These are phyloP conservation scores for Tolypocladium ophioglossoides DNA, from an alignment of 2,329 filamentous ascomycete genomes.

Conservation along the genomic window DNA sequence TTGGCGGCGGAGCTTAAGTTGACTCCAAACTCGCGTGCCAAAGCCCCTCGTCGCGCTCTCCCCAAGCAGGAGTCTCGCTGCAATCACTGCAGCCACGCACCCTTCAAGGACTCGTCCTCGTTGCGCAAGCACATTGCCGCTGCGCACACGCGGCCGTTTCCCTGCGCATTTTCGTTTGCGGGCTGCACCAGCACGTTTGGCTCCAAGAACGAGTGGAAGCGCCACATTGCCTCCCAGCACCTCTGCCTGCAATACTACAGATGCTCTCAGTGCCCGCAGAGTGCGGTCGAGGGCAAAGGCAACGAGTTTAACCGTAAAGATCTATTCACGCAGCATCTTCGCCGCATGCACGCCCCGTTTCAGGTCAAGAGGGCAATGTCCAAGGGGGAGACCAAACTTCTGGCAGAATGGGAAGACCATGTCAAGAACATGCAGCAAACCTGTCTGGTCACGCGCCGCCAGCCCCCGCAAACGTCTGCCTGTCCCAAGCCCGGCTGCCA, in stretches of 20 bases:
- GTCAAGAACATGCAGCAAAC: slow-evolving; percentile 61
- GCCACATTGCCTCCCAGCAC: slow-evolving; percentile 86
- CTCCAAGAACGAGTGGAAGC: slow-evolving; percentile 97
- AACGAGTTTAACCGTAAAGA: slow-evolving; percentile 89
- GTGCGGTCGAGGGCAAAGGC: slow-evolving; percentile 42
- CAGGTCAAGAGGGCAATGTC: slow-evolving; percentile 47
- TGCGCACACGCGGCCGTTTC: slow-evolving; percentile 63
- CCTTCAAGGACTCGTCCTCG: slow-evolving; percentile 57
- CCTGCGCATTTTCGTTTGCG: slow-evolving; percentile 76
- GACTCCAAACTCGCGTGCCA: slow-evolving; percentile 22
- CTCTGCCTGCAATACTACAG: slow-evolving; percentile 58
- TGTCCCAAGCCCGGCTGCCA: slow-evolving; percentile 65
- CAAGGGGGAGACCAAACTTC: slow-evolving; percentile 48
- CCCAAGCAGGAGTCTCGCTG: slow-evolving; percentile 53
- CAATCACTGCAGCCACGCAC: slow-evolving; percentile 49
- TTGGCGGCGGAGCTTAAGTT: slow-evolving; percentile 13
- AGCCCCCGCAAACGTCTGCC: slow-evolving; percentile 59
- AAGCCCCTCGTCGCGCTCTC: slow-evolving; percentile 34
- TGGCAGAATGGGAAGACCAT: slow-evolving; percentile 52
- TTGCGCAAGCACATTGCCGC: slow-evolving; percentile 57
- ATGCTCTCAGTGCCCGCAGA: slow-evolving; percentile 49
- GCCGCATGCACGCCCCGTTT: slow-evolving; percentile 80
- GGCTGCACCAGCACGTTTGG: slow-evolving; percentile 76
- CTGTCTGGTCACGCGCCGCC: slow-evolving; percentile 61
- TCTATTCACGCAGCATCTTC: slow-evolving; percentile 86